Percentiles rank a stretch among this genome's conserved stretches.
These are phyloP conservation scores for Pythium plurisporium DNA, from an alignment of 352 stramenopile species.

Conservation along the genomic window DNA sequence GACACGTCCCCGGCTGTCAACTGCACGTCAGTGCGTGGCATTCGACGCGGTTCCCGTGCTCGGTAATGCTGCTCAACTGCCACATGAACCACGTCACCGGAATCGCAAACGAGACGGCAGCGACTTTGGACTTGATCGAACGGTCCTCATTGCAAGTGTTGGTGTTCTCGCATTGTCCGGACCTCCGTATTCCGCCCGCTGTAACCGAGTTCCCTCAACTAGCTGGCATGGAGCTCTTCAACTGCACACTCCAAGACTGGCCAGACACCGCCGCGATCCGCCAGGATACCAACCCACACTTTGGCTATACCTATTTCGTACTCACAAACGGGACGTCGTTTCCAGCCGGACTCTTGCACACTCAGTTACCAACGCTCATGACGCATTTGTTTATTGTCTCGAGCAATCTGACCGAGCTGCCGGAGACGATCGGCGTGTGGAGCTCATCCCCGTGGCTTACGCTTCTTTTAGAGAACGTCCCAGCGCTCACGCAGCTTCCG, in stretches of 20 bases:
- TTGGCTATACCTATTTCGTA: background rate
- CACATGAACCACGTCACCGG: background rate
- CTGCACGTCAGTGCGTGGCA: slow-evolving; percentile 12
- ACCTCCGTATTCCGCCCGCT: slow-evolving; percentile 1
- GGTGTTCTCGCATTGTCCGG: slow-evolving; percentile 20
- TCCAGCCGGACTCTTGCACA: slow-evolving; percentile 3
- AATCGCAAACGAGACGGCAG: background rate
- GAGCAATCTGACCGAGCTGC: background rate
- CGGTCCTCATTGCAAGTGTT: background rate
- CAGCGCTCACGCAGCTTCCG: background rate
- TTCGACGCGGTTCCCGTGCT: slow-evolving; percentile 5
- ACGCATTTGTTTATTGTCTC: background rate
- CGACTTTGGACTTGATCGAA: slow-evolving; percentile 3
- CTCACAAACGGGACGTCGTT: background rate
- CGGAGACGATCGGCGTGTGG: background rate
- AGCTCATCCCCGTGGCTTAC: background rate
- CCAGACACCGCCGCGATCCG: background rate
- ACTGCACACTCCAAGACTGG: slow-evolving; percentile 14
- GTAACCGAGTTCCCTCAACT: slow-evolving; percentile 11
- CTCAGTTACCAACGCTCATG: background rate
- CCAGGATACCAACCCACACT: background rate
- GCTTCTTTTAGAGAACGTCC: background rate
- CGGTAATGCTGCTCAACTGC: slow-evolving; percentile 21
- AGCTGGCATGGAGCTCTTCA: slow-evolving; percentile 11
- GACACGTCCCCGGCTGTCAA: background rate